Evolutionary conservation across 2,329 filamentous ascomycete species (phyloP).

Genomic region (Sporothrix sp.): DNA sequence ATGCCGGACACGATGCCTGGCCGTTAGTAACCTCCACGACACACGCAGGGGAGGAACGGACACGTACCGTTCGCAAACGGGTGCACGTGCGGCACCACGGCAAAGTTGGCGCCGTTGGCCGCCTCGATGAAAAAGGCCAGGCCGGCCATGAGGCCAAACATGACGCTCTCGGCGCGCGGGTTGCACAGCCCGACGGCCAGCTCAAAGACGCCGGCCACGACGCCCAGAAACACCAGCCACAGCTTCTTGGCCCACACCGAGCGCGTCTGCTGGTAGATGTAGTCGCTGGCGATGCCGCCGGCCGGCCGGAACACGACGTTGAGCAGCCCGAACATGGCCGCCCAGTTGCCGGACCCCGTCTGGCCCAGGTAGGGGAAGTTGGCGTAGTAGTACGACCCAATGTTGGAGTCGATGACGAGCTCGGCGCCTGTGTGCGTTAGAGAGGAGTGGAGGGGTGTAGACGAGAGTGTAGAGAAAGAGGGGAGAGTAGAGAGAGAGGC

Average conservation of each 20-base stretch:
- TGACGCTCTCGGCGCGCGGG: slow-evolving; percentile 49
- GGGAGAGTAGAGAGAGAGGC: too few relatives aligned
- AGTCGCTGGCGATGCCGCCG: slow-evolving; percentile 49
- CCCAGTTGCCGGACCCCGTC: slow-evolving; percentile 50
- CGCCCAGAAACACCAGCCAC: slow-evolving; percentile 54
- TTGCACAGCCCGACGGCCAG: slow-evolving; percentile 56
- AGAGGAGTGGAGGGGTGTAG: slow-evolving; percentile 47
- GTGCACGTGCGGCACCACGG: slow-evolving; percentile 78
- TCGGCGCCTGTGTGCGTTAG: slow-evolving; percentile 51
- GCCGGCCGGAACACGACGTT: slow-evolving; percentile 59
- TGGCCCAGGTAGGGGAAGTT: slow-evolving; percentile 50
- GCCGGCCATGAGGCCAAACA: slow-evolving; percentile 68
- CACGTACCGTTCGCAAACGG: slow-evolving; percentile 76
- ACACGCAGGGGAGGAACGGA: too few relatives aligned
- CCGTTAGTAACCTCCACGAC: too few relatives aligned
- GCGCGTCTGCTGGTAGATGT: too few relatives aligned
- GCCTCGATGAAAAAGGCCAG: slow-evolving; percentile 77
- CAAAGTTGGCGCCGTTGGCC: slow-evolving; percentile 78
- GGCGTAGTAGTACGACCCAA: slow-evolving; percentile 48
- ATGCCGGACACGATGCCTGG: slow-evolving; percentile 64
- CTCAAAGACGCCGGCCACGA: slow-evolving; percentile 48
- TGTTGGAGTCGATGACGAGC: slow-evolving; percentile 51
- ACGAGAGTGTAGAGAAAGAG: too few relatives aligned
- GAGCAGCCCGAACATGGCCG: slow-evolving; percentile 65
- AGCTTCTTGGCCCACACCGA: slow-evolving; percentile 41